Conservation (phyloP, 2,329 filamentous ascomycete species). For the Claviceps sorghi region DNA sequence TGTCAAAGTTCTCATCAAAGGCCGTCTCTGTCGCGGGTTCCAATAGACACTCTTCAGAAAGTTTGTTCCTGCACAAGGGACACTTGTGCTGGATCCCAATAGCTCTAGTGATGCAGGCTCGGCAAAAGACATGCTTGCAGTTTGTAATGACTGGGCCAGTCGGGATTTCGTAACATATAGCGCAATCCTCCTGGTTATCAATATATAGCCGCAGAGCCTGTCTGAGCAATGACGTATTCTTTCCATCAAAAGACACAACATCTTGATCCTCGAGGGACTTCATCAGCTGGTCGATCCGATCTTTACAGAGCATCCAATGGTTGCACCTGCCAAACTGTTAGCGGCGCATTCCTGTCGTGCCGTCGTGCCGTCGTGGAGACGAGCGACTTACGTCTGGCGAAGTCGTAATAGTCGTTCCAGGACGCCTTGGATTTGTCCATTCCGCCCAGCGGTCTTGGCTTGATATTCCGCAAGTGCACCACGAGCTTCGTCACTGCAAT, state of each 20-base stretch:
- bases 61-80: slow-evolving; percentile 63
- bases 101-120: slow-evolving; percentile 56
- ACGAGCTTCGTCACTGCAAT: slow-evolving; percentile 51
- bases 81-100: slow-evolving; percentile 67
- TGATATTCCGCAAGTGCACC: slow-evolving; percentile 51
- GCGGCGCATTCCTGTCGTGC: not conserved
- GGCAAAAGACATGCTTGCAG: slow-evolving; percentile 71
- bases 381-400: slow-evolving; percentile 47
- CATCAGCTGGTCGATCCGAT: slow-evolving; percentile 60
- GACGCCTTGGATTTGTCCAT: slow-evolving; percentile 54
- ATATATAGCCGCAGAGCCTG: slow-evolving; percentile 62
- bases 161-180: slow-evolving; percentile 63
- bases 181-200: slow-evolving; percentile 69
- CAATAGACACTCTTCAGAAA: slow-evolving; percentile 45
- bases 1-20: slow-evolving; percentile 39
- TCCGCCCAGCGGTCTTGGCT: slow-evolving; percentile 25
- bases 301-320: slow-evolving; percentile 70
- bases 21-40: slow-evolving; percentile 46
- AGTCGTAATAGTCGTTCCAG: slow-evolving; percentile 71
- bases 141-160: slow-evolving; percentile 66
- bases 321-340: slow-evolving; percentile 43
- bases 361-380: not conserved
- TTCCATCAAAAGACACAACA: slow-evolving; percentile 53
- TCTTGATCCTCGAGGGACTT: slow-evolving; percentile 52
- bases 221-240: slow-evolving; percentile 59